A percentile compares a stretch with the other conserved stretches of the same genome.
Evolutionary conservation across 2,329 filamentous ascomycete species (phyloP).

Genomic region (Alternaria dauci): DNA sequence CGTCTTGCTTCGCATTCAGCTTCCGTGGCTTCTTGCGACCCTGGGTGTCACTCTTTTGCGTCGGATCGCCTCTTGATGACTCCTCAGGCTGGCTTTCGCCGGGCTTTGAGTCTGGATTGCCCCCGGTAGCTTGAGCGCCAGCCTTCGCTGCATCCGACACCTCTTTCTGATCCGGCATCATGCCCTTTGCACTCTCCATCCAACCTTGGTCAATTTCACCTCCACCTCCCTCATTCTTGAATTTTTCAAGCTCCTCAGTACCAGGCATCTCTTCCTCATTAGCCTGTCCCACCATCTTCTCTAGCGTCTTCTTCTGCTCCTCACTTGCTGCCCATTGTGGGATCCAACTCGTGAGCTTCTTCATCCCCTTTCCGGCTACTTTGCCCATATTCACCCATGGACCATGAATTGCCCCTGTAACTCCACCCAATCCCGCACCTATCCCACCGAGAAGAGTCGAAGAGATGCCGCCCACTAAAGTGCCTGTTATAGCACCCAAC

Average conservation of each 20-base stretch:
- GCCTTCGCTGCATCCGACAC: conserved; percentile 6
- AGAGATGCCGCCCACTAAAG: conserved; percentile 31
- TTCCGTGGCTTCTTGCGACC: conserved; percentile 30
- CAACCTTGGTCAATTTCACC: conserved; percentile 19
- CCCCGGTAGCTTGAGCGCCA: conserved; percentile 1
- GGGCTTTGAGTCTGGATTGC: conserved; percentile 2
- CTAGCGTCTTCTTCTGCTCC: conserved; percentile 27
- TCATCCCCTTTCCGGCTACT: conserved; percentile 27
- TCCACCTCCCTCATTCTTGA: conserved; percentile 20
- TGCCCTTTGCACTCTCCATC: conserved; percentile 19
- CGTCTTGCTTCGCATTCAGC: conserved; percentile 13
- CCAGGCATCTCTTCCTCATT: conserved; percentile 27
- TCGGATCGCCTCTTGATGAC: neutral
- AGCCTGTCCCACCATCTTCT: conserved; percentile 32
- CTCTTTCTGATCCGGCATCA: conserved; percentile 20
- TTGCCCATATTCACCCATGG: conserved; percentile 24
- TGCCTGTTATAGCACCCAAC: conserved; percentile 30
- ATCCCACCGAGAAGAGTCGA: conserved; percentile 30
- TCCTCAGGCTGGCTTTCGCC: neutral
- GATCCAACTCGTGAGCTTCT: conserved; percentile 24
- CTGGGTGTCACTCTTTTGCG: neutral
- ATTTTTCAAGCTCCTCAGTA: conserved; percentile 26
- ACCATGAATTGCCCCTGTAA: conserved; percentile 28
- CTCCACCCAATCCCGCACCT: conserved; percentile 29
- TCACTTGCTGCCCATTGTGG: conserved; percentile 30